Base-by-base conservation (phyloP, 2,329 filamentous ascomycete genomes). In the Paecilomyces variotii region DNA sequence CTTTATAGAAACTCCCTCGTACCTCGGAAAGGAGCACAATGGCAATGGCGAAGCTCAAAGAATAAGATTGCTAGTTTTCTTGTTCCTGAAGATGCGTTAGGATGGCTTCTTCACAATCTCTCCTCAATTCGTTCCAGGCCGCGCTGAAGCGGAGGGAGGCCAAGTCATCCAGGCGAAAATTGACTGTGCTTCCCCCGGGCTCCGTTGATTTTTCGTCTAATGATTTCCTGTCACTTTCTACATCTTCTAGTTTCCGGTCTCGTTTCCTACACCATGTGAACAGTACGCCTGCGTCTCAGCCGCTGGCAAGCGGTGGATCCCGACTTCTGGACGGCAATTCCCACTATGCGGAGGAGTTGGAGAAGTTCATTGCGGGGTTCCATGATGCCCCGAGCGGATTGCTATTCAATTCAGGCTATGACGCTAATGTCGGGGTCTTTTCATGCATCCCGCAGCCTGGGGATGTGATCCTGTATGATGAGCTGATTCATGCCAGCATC, bases 401-500 rank as follows among this genome's bases (percentile, higher is more conserved):
- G 0, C 70, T 90, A 0, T 83, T 86, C 64, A 84, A 84, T 61
- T 87, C 86, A 0, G 87, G 85, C 0, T 87, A 83, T 58, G 86
- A 88, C 62, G 87, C 86, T 14, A 89, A 89, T 64, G 78, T 82
- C 0, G 86, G 84, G 0, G 75, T 88, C 1, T 81, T 88, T n/a
- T 75, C 79, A 1, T 83, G 80, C 57, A 75, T 86, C 1, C 84
- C 86, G 0, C 84, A 85, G 61, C 75, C 74, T 0, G 83, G 80
- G 0, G 87, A 89, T 68, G 65, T 81, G 1, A 79, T 94, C 25
- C 69, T 94, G 0, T 87, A 89, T 63, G 90, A 93, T 66, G 87
- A 88, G 68, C 77, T 88, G 32, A 85, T 93, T 12, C 90, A 93
- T 64, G 90, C 90, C 0, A 91, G 87, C 64, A 84, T 87, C 1